Base-by-base conservation (phyloP, 495 filamentous ascomycete species). In the Hyphodiscus hymeniophilus region DNA sequence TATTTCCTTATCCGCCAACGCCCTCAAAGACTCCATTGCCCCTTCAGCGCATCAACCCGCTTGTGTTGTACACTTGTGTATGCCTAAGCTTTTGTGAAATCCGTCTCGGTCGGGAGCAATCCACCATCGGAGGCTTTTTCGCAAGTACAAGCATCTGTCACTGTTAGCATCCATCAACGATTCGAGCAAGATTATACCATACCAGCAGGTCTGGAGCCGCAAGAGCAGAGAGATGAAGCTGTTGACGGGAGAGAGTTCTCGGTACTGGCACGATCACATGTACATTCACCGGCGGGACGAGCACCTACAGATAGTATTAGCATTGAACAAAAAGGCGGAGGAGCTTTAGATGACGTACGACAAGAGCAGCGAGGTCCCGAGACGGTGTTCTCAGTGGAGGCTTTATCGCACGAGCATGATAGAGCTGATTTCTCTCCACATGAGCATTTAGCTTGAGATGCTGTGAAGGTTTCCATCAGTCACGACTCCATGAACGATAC, bases 351-450 rank as follows among this genome's bases (percentile, higher is more conserved):
- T 7, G 20, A 57, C 57, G 7, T 60, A 60, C 87, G 76, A 69
- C 89, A 95, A 20, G 85, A 89, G 75, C 89, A 95, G 44, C 87
- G 72, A 20, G 87, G 72, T n/a, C 86, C 87, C 3, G 67, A 63
- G 22, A 82, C 49, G 3, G 63, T 60, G 71, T 95, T 95, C 75
- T 97, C 91, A 3, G 73, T 63, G 2, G 73, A 52, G 7, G 89
- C 79, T 63, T 85, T 88, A 62, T 79, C 81, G 71, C 91, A 97
- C 46, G 70, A 81, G 74, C 91, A 97, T 61, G 87, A 73, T 47
- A 95, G 77, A 35, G 91, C 91, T 7, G 77, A 77, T 59, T 90
- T 76, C 69, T 90, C 76, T 55, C 91, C 91, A 61, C 91, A 97
- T 13, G 87, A 91, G 77, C 90, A 96, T 44, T 71, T 82, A 2